Percentiles rank a stretch among this genome's conserved stretches.
These are phyloP conservation scores for Nitzschia palea DNA, from an alignment of 108 stramenopile genomes.

Conservation along the genomic window DNA sequence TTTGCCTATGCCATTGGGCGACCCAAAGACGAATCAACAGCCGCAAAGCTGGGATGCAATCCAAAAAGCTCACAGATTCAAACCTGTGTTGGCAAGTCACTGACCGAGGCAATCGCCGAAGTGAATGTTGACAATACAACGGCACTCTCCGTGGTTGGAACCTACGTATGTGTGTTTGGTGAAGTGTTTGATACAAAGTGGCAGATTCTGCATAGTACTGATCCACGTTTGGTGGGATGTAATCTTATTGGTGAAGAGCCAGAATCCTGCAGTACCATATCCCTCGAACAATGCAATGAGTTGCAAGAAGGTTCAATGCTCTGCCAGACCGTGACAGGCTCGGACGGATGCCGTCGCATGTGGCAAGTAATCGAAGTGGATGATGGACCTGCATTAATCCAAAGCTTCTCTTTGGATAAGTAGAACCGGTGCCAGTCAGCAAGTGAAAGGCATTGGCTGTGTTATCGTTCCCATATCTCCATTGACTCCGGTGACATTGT, in stretches of 20 bases:
- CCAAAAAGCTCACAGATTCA: constrained; percentile 7
- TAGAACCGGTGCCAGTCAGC: too few species aligned
- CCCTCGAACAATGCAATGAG: not conserved
- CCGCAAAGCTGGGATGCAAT: not conserved
- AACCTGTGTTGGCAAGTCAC: constrained; percentile 4
- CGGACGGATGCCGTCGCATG: not conserved
- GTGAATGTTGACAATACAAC: not conserved
- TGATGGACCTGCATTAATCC: not conserved
- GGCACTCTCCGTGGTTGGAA: not conserved
- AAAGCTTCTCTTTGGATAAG: too few species aligned
- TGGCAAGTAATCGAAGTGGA: constrained; percentile 34
- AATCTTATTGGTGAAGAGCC: constrained; percentile 11
- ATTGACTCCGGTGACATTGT: too few species aligned
- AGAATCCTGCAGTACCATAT: constrained; percentile 8
- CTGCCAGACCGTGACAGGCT: not conserved
- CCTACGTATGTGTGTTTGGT: constrained; percentile 25
- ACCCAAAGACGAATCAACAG: constrained; percentile 9
- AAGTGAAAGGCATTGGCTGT: too few species aligned
- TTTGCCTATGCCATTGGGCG: constrained; percentile 57
- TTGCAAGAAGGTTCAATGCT: not conserved
- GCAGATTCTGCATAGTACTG: constrained; percentile 26
- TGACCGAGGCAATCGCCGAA: constrained; percentile 4
- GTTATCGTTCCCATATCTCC: too few species aligned
- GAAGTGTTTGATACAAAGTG: constrained; percentile 9
- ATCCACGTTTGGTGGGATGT: constrained; percentile 35